Conservation (phyloP, 2,329 filamentous ascomycete genomes). For the Beauveria sp. region DNA sequence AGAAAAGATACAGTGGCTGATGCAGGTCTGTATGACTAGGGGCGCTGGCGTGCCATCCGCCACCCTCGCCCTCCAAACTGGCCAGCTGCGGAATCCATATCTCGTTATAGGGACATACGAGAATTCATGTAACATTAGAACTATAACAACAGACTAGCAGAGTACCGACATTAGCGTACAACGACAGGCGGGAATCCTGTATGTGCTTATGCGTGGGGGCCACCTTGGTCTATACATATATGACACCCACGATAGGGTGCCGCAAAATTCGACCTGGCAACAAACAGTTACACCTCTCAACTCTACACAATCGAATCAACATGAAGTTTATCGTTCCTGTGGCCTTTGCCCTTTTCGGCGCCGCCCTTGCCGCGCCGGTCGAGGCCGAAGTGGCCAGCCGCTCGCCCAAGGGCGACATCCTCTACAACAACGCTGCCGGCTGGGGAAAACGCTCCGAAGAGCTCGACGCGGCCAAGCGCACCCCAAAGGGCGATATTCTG, state of each 20-base stretch:
- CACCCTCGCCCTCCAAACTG: not conserved
- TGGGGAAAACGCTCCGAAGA: no score
- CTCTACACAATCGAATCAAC: not conserved
- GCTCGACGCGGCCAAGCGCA: not conserved
- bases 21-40: not conserved
- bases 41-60: not conserved
- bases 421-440: no score
- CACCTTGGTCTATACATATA: not conserved
- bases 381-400: not conserved
- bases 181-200: not conserved
- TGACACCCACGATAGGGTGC: not conserved
- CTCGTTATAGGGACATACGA: not conserved
- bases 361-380: slow-evolving; percentile 10
- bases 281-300: not conserved
- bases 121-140: not conserved
- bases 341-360: slow-evolving; percentile 10
- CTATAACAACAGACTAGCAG: not conserved
- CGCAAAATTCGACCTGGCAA: not conserved
- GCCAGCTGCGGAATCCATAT: not conserved
- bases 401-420: no score
- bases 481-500: slow-evolving; percentile 2
- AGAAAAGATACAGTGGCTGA: not conserved
- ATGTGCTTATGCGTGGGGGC: not conserved
- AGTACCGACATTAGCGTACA: not conserved
- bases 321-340: slow-evolving; percentile 11